Percentiles rank a stretch among this genome's conserved stretches.
phyloP scores from a whole-genome alignment of 2,329 filamentous ascomycete genomes.

The Beauveria sp. region DNA sequence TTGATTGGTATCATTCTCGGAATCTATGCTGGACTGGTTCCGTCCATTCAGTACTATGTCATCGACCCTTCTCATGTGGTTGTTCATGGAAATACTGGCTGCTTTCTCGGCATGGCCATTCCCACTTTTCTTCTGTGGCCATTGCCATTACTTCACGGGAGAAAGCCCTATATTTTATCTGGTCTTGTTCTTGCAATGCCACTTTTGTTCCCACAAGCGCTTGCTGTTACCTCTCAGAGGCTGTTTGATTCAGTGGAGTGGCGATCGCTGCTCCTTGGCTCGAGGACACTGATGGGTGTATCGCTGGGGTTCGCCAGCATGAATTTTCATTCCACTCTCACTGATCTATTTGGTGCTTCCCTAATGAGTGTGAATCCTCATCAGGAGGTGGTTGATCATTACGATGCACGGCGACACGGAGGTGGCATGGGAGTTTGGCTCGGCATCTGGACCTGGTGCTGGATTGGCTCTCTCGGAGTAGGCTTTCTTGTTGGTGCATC shows the following conservation, averaged over 20 bases:
- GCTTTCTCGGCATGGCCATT: conserved; percentile 64
- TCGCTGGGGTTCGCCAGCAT: conserved; percentile 69
- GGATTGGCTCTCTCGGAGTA: conserved; percentile 61
- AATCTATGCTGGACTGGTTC: conserved; percentile 70
- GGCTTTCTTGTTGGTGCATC: conserved; percentile 66
- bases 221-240: conserved; percentile 51
- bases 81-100: conserved; percentile 65
- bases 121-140: conserved; percentile 68
- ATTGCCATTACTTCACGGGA: conserved; percentile 64
- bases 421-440: conserved; percentile 77
- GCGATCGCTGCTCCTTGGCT: conserved; percentile 52
- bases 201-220: conserved; percentile 66
- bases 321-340: conserved; percentile 64
- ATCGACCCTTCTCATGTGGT: conserved; percentile 59
- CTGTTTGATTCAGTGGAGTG: conserved; percentile 49
- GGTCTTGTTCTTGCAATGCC: conserved; percentile 63
- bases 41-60: conserved; percentile 71
- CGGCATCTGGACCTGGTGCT: conserved; percentile 71
- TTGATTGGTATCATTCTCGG: conserved; percentile 64
- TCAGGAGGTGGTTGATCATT: conserved; percentile 59
- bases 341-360: conserved; percentile 70
- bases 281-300: conserved; percentile 58
- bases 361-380: conserved; percentile 66
- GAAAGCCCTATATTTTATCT: conserved; percentile 68
- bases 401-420: conserved; percentile 65